Evolutionary conservation across 257 asterid genomes (phyloP), one percentile per base, ranked within the genome.

Genomic region (Penstemon barbatus): DNA sequence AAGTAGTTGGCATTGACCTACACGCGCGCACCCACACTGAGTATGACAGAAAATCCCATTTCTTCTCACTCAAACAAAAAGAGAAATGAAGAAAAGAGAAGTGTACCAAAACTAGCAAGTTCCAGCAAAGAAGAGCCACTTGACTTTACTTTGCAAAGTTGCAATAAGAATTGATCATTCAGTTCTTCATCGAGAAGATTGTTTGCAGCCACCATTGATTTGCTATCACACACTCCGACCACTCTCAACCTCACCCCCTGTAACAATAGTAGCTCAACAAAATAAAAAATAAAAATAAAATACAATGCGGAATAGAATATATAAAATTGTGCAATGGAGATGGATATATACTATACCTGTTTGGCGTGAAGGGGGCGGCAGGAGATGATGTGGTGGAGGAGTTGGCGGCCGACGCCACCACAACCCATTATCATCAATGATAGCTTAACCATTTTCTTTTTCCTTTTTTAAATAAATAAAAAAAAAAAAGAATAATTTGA

Each of bases 331-430:
- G 33, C 40, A 54, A 5, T 6, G 4, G 51, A 42, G 11, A n/a
- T 40, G 46, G 2, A 60, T 8, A 9, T 25, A 8, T 8, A 25
- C 37, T n/a, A 54, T 52, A 92, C 97, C 90, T 79, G 87, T 33
- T 79, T 82, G 78, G 80, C 64, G 15, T 88, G 98, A 80, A 93
- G 90, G 38, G 77, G 60, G 54, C 97, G 89, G 78, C 91, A 86
- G 65, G 90, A 82, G 68, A 88, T 74, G 83, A 93, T 85, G 77
- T 93, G 97, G 68, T 78, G 85, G 78, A 93, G 86, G 68, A 93
- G 95, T 44, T 88, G 97, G 54, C 96, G 91, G 71, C 96, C 98
- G 45, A 90, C 96, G 69, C 97, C 95, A 66, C 97, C 98, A 78
- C 94, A 90, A 39, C 97, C 97, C 89, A 92, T 81, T 74, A 93